These are phyloP conservation scores for Dothistroma septosporum DNA, from an alignment of 2,329 filamentous ascomycete genomes.

Conservation along the genomic window DNA sequence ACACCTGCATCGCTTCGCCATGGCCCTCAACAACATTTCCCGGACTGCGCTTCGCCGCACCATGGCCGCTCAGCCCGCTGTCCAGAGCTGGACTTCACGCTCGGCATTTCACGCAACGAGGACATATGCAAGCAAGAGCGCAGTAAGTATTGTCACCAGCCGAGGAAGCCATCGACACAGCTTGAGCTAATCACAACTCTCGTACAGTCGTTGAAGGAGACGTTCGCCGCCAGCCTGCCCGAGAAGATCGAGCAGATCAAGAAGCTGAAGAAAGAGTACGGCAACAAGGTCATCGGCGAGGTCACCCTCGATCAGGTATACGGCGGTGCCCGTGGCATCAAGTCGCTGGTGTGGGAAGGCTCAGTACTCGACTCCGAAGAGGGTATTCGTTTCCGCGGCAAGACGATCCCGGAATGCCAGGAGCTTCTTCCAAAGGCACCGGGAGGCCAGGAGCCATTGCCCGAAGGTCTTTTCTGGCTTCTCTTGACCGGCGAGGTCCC, in stretches of 20 bases:
- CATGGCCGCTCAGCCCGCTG: slow-evolving; percentile 57
- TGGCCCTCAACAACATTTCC: slow-evolving; percentile 36
- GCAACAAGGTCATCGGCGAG: slow-evolving; percentile 92
- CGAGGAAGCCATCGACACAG: background rate
- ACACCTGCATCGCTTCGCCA: slow-evolving; percentile 19
- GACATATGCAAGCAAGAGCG: slow-evolving; percentile 89
- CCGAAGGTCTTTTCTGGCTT: slow-evolving; percentile 99
- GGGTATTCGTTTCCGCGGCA: slow-evolving; percentile 98
- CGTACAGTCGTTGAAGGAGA: slow-evolving; percentile 87
- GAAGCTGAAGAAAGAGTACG: slow-evolving; percentile 94
- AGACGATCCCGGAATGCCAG: slow-evolving; percentile 99
- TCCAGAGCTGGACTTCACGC: slow-evolving; percentile 52
- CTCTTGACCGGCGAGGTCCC: slow-evolving; percentile 97
- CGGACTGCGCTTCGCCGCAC: slow-evolving; percentile 77
- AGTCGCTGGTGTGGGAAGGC: slow-evolving; percentile 96
- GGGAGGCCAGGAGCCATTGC: slow-evolving; percentile 92
- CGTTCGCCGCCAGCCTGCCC: slow-evolving; percentile 91
- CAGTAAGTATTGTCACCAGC: slow-evolving; percentile 54
- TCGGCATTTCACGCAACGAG: slow-evolving; percentile 77
- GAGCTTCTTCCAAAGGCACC: slow-evolving; percentile 94
- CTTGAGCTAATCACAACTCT: slow-evolving; percentile 8
- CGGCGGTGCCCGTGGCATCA: slow-evolving; percentile 97
- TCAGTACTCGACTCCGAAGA: slow-evolving; percentile 98
- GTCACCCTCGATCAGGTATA: slow-evolving; percentile 99
- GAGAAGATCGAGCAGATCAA: slow-evolving; percentile 99